Evolutionary conservation across 106 monocot species (phyloP).

Genomic region (Allium sativum): DNA sequence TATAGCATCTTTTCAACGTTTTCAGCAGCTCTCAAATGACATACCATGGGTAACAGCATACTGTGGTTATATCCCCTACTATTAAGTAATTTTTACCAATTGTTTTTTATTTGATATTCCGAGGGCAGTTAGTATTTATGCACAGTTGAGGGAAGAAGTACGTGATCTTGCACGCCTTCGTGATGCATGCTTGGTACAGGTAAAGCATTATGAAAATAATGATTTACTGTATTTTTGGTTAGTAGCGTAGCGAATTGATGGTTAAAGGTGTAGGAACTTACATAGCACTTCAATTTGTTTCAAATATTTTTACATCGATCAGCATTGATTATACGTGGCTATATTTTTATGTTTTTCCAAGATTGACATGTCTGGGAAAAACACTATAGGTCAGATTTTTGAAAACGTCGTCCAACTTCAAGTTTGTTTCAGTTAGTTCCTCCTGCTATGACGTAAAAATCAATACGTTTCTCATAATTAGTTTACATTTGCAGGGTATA

Average conservation of each 20-base stretch:
- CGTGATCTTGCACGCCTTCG: slow-evolving; percentile 53
- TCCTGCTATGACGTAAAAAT: not conserved
- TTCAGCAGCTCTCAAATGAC: not conserved
- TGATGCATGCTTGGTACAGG: slow-evolving; percentile 78
- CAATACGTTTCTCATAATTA: too few species aligned
- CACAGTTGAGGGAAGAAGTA: slow-evolving; percentile 68
- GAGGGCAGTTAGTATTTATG: slow-evolving; percentile 52
- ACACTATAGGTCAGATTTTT: slow-evolving; percentile 46
- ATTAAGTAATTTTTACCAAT: slow-evolving; percentile 3
- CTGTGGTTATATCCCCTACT: too few species aligned
- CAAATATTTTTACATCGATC: too few species aligned
- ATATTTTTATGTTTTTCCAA: slow-evolving; percentile 33
- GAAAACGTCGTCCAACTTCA: slow-evolving; percentile 40
- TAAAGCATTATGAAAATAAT: too few species aligned
- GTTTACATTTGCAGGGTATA: slow-evolving; percentile 40
- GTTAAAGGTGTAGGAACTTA: too few species aligned
- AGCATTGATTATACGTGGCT: too few species aligned
- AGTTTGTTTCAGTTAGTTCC: slow-evolving; percentile 16
- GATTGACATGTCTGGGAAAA: slow-evolving; percentile 49
- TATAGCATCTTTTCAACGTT: too few species aligned
- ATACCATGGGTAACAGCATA: slow-evolving; percentile 1
- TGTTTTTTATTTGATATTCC: slow-evolving; percentile 13
- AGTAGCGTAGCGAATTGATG: too few species aligned
- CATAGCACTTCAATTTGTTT: too few species aligned
- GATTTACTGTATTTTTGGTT: too few species aligned